Base-by-base conservation (phyloP, 345 rosid genomes). In the Populus nigra region DNA sequence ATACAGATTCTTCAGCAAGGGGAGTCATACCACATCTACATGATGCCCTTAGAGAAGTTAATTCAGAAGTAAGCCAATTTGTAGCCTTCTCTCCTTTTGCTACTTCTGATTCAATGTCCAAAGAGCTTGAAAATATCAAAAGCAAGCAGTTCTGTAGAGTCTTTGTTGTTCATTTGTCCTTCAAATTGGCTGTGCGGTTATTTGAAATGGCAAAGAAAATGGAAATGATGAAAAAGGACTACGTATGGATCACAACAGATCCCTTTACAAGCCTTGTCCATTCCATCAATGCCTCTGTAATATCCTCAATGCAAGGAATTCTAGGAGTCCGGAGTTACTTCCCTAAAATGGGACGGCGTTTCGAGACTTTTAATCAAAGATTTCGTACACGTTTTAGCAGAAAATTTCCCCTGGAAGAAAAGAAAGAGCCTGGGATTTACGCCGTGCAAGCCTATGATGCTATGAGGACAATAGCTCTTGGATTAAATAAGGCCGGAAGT, bases 161-260 rank as follows among this genome's bases (percentile, higher is more conserved):
- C 53, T 85, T 85, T 49, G 68, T 85, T 10, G 84, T 82, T 22
- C 88, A 82, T 75, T 36, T 66, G 43, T 68, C 85, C 1, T 27
- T 45, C 1, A 20, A 62, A 35, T 11, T 82, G 67, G 76, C 84
- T 4, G 53, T 2, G 2, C 55, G 16, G 27, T 27, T 85, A 9
- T 82, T 82, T 39, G n/a, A 72, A 72, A 57, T 0, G 20, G 85
- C 88, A 2, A 82, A 75, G 61, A 68, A 73, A 22, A 39, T 77
- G 80, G 66, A 39, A 15, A 82, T 85, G 82, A 80, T 82, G 84
- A 78, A 82, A 61, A 69, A 80, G 20, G 88, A 65, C n/a, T 80
- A 70, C 47, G 83, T 80, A 8, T 85, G 88, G 88, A 85, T 85
- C 66, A 55, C 82, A 7, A 82, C 85, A 36, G 69, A 73, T 55